Base-by-base conservation (phyloP, 2,329 filamentous ascomycete species). In the Neonectria faginata region DNA sequence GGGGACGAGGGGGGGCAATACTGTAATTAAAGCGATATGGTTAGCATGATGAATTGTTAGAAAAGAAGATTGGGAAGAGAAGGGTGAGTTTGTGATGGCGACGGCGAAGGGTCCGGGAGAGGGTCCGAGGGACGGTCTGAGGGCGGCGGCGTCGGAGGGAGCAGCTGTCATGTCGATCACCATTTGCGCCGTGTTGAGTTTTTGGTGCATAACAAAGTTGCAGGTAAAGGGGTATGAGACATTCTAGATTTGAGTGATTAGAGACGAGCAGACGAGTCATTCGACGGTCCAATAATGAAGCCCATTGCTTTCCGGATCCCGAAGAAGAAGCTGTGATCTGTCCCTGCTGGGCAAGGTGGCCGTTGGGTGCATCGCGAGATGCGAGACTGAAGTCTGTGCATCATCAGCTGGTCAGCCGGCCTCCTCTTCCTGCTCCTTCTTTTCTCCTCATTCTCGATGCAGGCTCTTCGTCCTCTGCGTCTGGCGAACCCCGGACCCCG, bases 161-260 rank as follows among this genome's bases (percentile, higher is more conserved):
- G n/a, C n/a, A 39, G 45, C 33, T 41, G 31, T n/a, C n/a, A n/a
- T 59, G 55, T 50, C 60, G 60, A 63, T 63, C 55, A 14, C 50
- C 33, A 64, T 64, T 60, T 52, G 47, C 44, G 14, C 18, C 42
- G 53, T 20, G 55, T 44, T 47, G 44, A 25, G 25, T 25, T 44
- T 48, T 36, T 14, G 56, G 56, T 39, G 36, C 27, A 42, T 11
- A 47, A 44, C 25, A 33, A 59, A 10, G 31, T 47, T 20, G n/a
- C 48, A 14, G 48, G 18, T 33, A 22, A 33, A 36, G 48, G 47
- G 48, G 29, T 33, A 5, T 20, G 48, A 51, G 48, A 51, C 27
- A 51, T 51, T 6, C n/a, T 8, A 14, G 45, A 48, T 31, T 25
- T 25, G 29, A 20, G 47, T 12, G 39, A 14, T 12, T 31, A 11